These are phyloP conservation scores for Kokia cookei DNA, from an alignment of 441 rosid genomes.

Conservation along the genomic window DNA sequence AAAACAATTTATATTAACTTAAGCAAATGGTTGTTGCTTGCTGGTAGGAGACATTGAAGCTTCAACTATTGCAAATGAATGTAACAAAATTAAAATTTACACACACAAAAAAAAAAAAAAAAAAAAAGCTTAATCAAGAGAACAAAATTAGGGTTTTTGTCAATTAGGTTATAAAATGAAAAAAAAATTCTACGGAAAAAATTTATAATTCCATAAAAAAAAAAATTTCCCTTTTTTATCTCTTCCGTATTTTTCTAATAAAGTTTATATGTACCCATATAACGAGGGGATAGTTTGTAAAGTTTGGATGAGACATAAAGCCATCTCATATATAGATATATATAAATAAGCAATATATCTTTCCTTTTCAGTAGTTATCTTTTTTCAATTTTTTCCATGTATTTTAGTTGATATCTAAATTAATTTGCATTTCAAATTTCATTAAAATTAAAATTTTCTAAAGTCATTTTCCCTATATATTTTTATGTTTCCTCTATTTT, in stretches of 20 bases:
- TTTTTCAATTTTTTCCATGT: not conserved
- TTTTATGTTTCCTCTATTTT: not conserved
- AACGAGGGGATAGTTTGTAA: no score
- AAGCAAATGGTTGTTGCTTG: not conserved
- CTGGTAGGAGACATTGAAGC: not conserved
- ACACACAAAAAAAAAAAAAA: no score
- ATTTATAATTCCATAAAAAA: not conserved
- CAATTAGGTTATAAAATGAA: no score
- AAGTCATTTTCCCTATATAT: not conserved
- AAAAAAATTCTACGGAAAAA: not conserved
- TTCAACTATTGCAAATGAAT: not conserved
- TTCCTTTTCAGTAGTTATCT: not conserved
- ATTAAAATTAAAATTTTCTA: not conserved
- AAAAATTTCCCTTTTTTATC: not conserved
- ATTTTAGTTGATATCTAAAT: not conserved
- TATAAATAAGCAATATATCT: no score
- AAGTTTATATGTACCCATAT: no score
- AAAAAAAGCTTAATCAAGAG: not conserved
- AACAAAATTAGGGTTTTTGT: no score
- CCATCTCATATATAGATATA: no score
- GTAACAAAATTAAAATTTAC: not conserved
- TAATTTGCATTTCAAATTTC: not conserved
- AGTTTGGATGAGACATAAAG: no score
- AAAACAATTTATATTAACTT: not conserved
- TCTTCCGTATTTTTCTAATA: not conserved